Evolutionary conservation across 75 land plant species (phyloP).

Genomic region (Azolla pinnata): DNA sequence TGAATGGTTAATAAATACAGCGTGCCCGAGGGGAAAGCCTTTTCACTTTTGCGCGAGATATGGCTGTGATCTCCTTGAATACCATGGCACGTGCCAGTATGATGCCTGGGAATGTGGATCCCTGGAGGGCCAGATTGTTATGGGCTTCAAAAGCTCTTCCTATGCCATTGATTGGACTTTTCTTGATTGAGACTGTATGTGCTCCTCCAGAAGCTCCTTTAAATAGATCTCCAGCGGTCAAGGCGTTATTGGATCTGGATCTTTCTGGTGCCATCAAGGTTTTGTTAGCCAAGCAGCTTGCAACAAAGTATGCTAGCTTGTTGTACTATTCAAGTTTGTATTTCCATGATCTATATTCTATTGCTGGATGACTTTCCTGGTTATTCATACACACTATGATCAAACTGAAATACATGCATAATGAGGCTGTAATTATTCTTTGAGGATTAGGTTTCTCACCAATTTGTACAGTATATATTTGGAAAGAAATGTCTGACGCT

Average conservation of each 20-base stretch:
- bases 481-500: too few species aligned
- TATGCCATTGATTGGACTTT: slow-evolving; percentile 79
- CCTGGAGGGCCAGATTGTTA: slow-evolving; percentile 68
- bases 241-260: slow-evolving; percentile 76
- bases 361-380: background rate
- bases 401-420: too few species aligned
- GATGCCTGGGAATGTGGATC: slow-evolving; percentile 55
- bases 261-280: slow-evolving; percentile 77
- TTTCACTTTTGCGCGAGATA: slow-evolving; percentile 77
- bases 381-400: too few species aligned
- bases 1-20: too few species aligned
- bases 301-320: slow-evolving; percentile 61
- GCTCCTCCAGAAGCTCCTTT: slow-evolving; percentile 43
- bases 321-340: background rate
- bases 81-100: slow-evolving; percentile 41
- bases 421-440: too few species aligned
- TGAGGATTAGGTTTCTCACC: too few species aligned
- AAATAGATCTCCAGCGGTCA: slow-evolving; percentile 59
- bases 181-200: slow-evolving; percentile 72
- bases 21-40: slow-evolving; percentile 76
- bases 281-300: slow-evolving; percentile 76
- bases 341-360: background rate
- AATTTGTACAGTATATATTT: too few species aligned
- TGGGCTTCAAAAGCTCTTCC: slow-evolving; percentile 84
- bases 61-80: slow-evolving; percentile 57